These are phyloP conservation scores for Globisporangium nagaii DNA, from an alignment of 352 stramenopile species.

Conservation along the genomic window DNA sequence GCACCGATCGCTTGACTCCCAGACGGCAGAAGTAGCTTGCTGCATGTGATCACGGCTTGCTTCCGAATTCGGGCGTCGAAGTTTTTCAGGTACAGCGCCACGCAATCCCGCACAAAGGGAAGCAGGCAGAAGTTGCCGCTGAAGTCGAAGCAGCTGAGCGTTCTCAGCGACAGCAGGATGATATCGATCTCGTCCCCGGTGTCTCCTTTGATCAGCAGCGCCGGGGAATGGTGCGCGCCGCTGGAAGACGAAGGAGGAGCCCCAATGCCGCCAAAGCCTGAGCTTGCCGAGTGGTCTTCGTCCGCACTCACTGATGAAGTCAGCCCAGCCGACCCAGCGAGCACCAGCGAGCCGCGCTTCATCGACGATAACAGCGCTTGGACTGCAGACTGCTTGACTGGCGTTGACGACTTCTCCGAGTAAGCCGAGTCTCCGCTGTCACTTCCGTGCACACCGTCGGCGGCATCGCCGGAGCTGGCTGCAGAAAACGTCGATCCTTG, in stretches of 20 bases:
- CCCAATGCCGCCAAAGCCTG: neutral
- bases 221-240: constrained; percentile 6
- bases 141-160: constrained; percentile 92
- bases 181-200: constrained; percentile 68
- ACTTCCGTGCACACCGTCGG: neutral
- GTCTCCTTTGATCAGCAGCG: constrained; percentile 69
- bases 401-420: constrained; percentile 16
- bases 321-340: constrained; percentile 17
- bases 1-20: constrained; percentile 18
- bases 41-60: constrained; percentile 85
- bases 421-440: neutral
- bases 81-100: constrained; percentile 90
- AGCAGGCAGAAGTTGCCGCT: constrained; percentile 91
- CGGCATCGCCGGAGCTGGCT: neutral
- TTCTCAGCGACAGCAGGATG: constrained; percentile 90
- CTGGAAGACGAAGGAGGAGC: neutral
- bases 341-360: constrained; percentile 46
- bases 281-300: constrained; percentile 20
- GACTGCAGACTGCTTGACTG: constrained; percentile 47
- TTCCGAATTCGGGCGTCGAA: constrained; percentile 86
- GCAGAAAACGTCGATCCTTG: constrained; percentile 13
- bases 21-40: constrained; percentile 62
- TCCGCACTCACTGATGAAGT: constrained; percentile 18
- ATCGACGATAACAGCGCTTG: constrained; percentile 72
- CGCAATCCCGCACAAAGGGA: constrained; percentile 94